Evolutionary conservation across 2,329 filamentous ascomycete species (phyloP).

Genomic region (Pseudonectria foliicola): DNA sequence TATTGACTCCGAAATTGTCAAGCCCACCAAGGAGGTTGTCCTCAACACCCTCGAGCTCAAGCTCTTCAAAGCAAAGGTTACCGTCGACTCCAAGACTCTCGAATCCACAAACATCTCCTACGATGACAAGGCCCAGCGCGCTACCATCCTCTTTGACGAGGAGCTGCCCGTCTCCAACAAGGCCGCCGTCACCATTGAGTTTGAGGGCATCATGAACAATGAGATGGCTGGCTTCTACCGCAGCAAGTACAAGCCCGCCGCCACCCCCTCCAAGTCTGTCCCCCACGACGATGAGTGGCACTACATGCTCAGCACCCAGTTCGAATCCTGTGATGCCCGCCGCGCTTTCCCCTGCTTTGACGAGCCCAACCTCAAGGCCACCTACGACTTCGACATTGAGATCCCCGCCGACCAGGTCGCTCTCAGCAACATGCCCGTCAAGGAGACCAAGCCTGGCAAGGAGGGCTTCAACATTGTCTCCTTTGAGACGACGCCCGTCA

Average conservation of each 20-base stretch:
- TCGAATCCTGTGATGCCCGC: slow-evolving; percentile 92
- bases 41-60: slow-evolving; percentile 83
- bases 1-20: slow-evolving; percentile 67
- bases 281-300: slow-evolving; percentile 63
- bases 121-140: slow-evolving; percentile 77
- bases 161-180: slow-evolving; percentile 62
- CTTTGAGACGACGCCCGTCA: slow-evolving; percentile 78
- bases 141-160: slow-evolving; percentile 67
- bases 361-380: slow-evolving; percentile 93
- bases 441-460: slow-evolving; percentile 51
- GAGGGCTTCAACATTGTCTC: slow-evolving; percentile 66
- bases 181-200: slow-evolving; percentile 61
- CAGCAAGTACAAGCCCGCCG: slow-evolving; percentile 82
- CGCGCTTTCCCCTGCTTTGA: slow-evolving; percentile 97
- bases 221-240: slow-evolving; percentile 92
- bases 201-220: slow-evolving; percentile 78
- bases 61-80: slow-evolving; percentile 58
- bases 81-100: slow-evolving; percentile 47
- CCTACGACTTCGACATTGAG: slow-evolving; percentile 90
- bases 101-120: slow-evolving; percentile 66
- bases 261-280: slow-evolving; percentile 65
- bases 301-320: slow-evolving; percentile 90
- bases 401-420: slow-evolving; percentile 82
- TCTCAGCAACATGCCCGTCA: slow-evolving; percentile 92
- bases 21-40: slow-evolving; percentile 67